These are phyloP conservation scores for Capsicum chinense DNA, from an alignment of 257 asterid genomes.

Conservation along the genomic window DNA sequence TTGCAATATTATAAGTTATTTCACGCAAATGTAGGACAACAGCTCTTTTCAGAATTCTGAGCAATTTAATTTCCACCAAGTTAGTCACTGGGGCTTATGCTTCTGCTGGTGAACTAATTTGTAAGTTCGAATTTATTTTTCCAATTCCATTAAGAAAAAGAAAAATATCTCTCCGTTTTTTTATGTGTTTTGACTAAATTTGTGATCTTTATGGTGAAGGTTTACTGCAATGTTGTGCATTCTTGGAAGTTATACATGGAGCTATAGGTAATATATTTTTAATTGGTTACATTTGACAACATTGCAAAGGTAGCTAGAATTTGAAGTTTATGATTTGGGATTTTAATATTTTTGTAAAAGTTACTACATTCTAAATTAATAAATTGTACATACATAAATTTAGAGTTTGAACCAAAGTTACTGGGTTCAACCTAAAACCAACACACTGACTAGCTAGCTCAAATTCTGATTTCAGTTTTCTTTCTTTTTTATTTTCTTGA, in stretches of 20 bases:
- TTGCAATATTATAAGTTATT: background rate
- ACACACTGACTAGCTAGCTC: background rate
- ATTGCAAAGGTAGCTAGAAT: background rate
- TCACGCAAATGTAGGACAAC: constrained; percentile 54
- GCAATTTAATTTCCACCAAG: constrained; percentile 50
- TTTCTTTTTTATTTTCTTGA: constrained; percentile 25
- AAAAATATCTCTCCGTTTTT: background rate
- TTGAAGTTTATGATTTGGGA: background rate
- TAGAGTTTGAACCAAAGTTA: background rate
- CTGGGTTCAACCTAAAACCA: background rate
- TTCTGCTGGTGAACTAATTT: constrained; percentile 74
- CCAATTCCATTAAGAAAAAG: background rate
- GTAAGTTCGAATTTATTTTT: constrained; percentile 45
- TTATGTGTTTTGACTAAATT: constrained; percentile 21
- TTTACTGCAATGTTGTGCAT: constrained; percentile 76
- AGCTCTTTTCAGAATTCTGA: constrained; percentile 60
- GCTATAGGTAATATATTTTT: constrained; percentile 59
- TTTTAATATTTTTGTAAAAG: background rate
- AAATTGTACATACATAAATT: background rate
- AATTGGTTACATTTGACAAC: constrained; percentile 20
- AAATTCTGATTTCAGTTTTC: background rate
- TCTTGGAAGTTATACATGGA: constrained; percentile 96
- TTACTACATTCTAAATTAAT: background rate
- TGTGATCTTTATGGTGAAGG: constrained; percentile 48
- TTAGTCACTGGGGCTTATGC: constrained; percentile 63